phyloP scores from a whole-genome alignment of 2,329 filamentous ascomycete genomes.

The Claviceps pazoutovae region DNA sequence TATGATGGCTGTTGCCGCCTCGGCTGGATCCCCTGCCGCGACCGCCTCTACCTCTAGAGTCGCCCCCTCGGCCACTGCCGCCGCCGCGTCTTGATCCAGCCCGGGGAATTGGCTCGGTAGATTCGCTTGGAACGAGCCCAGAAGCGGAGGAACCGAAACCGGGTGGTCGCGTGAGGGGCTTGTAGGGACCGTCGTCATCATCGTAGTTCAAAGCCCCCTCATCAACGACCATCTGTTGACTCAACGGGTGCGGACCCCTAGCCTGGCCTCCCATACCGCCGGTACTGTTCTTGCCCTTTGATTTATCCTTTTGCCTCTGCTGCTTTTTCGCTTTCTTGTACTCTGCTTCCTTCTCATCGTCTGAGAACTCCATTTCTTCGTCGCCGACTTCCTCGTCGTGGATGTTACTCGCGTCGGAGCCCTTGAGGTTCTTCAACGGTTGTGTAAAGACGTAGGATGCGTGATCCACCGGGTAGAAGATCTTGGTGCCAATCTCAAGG shows the following conservation, averaged over 20 bases:
- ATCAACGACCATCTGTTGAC: constrained; percentile 24
- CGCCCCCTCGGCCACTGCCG: constrained; percentile 25
- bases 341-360: constrained; percentile 86
- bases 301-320: constrained; percentile 44
- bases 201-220: constrained; percentile 50
- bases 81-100: constrained; percentile 13
- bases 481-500: constrained; percentile 50
- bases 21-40: constrained; percentile 28
- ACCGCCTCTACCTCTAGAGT: constrained; percentile 23
- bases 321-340: constrained; percentile 60
- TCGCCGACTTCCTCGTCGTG: constrained; percentile 82
- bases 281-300: constrained; percentile 26
- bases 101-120: constrained; percentile 19
- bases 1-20: constrained; percentile 25
- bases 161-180: constrained; percentile 52
- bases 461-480: constrained; percentile 70
- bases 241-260: constrained; percentile 25
- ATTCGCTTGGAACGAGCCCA: constrained; percentile 29
- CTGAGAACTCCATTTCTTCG: constrained; percentile 88
- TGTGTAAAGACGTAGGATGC: constrained; percentile 80
- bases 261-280: constrained; percentile 19
- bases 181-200: constrained; percentile 55
- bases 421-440: constrained; percentile 63
- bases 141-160: constrained; percentile 35
- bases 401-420: constrained; percentile 86